Conservation (phyloP, 371 early-diverging fungal genomes). For the Syncephalis plumigaleata region DNA sequence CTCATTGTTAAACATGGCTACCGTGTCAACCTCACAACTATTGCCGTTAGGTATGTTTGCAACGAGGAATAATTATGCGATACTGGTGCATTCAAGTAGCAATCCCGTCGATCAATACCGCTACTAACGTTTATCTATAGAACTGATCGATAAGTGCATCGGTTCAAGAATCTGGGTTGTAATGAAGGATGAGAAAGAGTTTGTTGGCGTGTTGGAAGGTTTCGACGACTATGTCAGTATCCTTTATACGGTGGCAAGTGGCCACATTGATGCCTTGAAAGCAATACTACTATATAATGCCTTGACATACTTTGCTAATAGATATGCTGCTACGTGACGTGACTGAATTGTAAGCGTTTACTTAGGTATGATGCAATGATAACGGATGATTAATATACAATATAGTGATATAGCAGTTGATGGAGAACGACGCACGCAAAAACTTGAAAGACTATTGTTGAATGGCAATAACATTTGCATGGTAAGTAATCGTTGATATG, state of each 20-base stretch:
- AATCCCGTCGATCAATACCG: too few relatives aligned
- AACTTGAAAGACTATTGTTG: slow-evolving; percentile 75
- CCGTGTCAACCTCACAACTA: too few relatives aligned
- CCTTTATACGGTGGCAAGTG: slow-evolving; percentile 9
- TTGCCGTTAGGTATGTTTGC: too few relatives aligned
- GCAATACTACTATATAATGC: too few relatives aligned
- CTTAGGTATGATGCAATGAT: too few relatives aligned
- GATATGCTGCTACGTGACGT: slow-evolving; percentile 95
- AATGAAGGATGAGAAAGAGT: slow-evolving; percentile 93
- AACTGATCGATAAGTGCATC: slow-evolving; percentile 94
- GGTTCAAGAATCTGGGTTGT: slow-evolving; percentile 92
- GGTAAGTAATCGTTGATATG: too few relatives aligned
- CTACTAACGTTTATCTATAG: too few relatives aligned
- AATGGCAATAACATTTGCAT: slow-evolving; percentile 95
- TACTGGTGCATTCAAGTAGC: too few relatives aligned
- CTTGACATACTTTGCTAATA: slow-evolving; percentile 11
- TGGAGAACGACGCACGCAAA: slow-evolving; percentile 44
- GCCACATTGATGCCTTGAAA: too few relatives aligned
- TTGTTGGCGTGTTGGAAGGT: slow-evolving; percentile 84
- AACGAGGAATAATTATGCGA: too few relatives aligned
- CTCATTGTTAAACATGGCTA: too few relatives aligned
- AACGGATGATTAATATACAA: neutral
- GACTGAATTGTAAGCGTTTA: slow-evolving; percentile 68
- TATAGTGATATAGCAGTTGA: slow-evolving; percentile 55
- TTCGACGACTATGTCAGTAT: slow-evolving; percentile 97